Evolutionary conservation across 768 basidiomycete species (phyloP).

Genomic region (Galerina marginata): DNA sequence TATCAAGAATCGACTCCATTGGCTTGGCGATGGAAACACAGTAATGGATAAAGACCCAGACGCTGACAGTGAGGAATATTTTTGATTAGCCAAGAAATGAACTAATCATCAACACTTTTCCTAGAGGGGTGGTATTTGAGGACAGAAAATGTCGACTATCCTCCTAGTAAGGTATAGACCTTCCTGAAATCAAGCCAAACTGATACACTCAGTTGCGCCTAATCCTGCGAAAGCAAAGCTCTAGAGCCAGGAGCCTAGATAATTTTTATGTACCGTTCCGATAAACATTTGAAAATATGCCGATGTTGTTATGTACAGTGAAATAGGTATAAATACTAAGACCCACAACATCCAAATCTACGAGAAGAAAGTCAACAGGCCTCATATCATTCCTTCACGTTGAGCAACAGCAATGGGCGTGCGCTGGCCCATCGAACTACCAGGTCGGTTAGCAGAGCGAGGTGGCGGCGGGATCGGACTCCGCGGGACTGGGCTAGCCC

Average conservation of each 20-base stretch:
- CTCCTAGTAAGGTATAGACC: slow-evolving; percentile 40
- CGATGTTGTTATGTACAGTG: slow-evolving; percentile 12
- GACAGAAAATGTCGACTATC: slow-evolving; percentile 47
- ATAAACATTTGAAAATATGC: too few relatives aligned
- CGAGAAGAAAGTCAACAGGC: background rate
- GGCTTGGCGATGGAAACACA: slow-evolving; percentile 67
- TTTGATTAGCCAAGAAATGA: background rate
- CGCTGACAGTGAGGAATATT: slow-evolving; percentile 35
- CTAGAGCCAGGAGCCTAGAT: background rate
- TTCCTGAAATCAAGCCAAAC: too few relatives aligned
- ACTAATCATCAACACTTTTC: background rate
- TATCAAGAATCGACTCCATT: slow-evolving; percentile 55
- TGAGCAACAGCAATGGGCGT: slow-evolving; percentile 58
- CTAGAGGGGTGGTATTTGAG: slow-evolving; percentile 53
- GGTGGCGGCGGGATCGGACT: slow-evolving; percentile 50
- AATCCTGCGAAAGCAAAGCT: slow-evolving; percentile 6
- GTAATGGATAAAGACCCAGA: slow-evolving; percentile 46
- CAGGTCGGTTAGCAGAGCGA: slow-evolving; percentile 68
- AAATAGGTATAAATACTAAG: slow-evolving; percentile 17
- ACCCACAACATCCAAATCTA: background rate
- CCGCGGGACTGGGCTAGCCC: slow-evolving; percentile 52
- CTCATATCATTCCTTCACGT: slow-evolving; percentile 68
- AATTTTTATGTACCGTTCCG: too few relatives aligned
- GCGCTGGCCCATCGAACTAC: slow-evolving; percentile 53
- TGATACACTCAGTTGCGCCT: background rate